phyloP scores from a whole-genome alignment of 2,329 filamentous ascomycete species.

The Xylaria sp. region DNA sequence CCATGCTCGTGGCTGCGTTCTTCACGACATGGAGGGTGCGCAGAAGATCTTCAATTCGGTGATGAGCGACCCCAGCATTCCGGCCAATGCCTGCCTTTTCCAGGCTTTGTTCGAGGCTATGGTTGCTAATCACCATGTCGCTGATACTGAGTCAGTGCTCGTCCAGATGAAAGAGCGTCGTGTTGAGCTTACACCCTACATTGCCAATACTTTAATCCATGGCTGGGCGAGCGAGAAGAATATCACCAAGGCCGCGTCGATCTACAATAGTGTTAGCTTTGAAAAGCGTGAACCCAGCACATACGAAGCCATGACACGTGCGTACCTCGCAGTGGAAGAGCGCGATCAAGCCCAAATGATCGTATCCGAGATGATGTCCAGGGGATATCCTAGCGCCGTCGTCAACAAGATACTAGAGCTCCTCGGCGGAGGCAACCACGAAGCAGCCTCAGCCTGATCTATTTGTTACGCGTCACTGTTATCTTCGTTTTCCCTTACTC shows the following conservation, averaged over 20 bases:
- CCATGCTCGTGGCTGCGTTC: slow-evolving; percentile 92
- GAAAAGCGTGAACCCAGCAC: slow-evolving; percentile 93
- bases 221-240: slow-evolving; percentile 91
- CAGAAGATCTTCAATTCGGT: slow-evolving; percentile 84
- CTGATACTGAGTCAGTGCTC: slow-evolving; percentile 78
- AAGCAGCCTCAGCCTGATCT: slow-evolving; percentile 49
- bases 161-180: slow-evolving; percentile 76
- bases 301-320: slow-evolving; percentile 97
- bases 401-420: slow-evolving; percentile 94
- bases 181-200: slow-evolving; percentile 93
- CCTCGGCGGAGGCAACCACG: slow-evolving; percentile 68
- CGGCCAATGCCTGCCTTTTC: slow-evolving; percentile 86
- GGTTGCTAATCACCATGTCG: slow-evolving; percentile 91
- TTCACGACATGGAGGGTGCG: slow-evolving; percentile 89
- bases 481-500: slow-evolving; percentile 30
- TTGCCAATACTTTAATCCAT: slow-evolving; percentile 97
- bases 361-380: slow-evolving; percentile 88
- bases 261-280: slow-evolving; percentile 82
- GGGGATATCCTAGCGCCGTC: slow-evolving; percentile 91
- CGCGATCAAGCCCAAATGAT: slow-evolving; percentile 79
- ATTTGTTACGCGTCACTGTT: background rate
- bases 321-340: slow-evolving; percentile 86
- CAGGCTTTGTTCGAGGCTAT: slow-evolving; percentile 97
- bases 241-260: slow-evolving; percentile 77
- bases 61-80: slow-evolving; percentile 71